phyloP scores from a whole-genome alignment of 1,284 basidiomycete genomes.

The Cutaneotrichosporon dermatis region DNA sequence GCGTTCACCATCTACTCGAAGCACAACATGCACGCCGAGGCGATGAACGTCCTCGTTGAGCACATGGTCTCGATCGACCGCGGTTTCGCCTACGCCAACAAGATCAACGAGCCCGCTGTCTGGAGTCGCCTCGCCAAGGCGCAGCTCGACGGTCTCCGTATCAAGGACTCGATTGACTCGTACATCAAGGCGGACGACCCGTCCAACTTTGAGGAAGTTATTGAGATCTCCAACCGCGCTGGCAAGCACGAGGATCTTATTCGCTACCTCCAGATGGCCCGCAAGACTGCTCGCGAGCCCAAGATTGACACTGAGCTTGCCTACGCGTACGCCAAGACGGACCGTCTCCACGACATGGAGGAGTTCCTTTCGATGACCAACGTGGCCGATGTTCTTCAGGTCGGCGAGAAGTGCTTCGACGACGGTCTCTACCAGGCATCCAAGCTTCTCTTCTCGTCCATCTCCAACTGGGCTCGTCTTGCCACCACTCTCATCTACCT shows the following conservation, averaged over 20 bases:
- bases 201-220: constrained; percentile 91
- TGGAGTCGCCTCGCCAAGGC: constrained; percentile 98
- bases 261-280: constrained; percentile 98
- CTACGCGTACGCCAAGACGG: constrained; percentile 95
- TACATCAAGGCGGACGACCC: constrained; percentile 99
- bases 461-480: constrained; percentile 96
- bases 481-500: constrained; percentile 98
- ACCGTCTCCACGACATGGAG: constrained; percentile 97
- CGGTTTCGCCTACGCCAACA: constrained; percentile 91
- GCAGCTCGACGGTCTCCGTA: constrained; percentile 95
- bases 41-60: constrained; percentile 96
- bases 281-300: constrained; percentile 93
- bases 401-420: constrained; percentile 99
- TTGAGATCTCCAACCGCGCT: constrained; percentile 91
- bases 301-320: constrained; percentile 97
- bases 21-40: constrained; percentile 85
- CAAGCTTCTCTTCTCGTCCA: constrained; percentile 90
- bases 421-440: constrained; percentile 97
- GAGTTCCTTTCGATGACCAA: constrained; percentile 99
- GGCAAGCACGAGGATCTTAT: constrained; percentile 99
- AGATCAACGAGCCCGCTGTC: constrained; percentile 93
- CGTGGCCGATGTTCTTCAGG: constrained; percentile 90
- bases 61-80: constrained; percentile 98
- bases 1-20: constrained; percentile 96
- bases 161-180: constrained; percentile 98